Conservation (phyloP, 371 early-diverging fungal species). For the Rhizomucor pusillus region DNA sequence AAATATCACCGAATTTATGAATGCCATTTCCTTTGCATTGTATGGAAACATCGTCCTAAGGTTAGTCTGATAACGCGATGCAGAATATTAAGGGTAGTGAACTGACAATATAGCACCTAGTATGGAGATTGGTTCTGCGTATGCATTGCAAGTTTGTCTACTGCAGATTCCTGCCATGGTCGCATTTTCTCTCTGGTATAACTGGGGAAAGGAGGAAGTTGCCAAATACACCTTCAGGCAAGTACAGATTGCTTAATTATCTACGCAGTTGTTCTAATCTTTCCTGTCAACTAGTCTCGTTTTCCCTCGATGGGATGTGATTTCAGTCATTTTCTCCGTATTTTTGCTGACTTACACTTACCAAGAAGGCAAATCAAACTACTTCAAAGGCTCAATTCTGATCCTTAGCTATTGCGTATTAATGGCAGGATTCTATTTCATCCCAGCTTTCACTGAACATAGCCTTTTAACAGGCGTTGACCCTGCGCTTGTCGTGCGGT, state of each 20-base stretch:
- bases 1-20: conserved; percentile 96
- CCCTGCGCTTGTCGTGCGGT: not conserved
- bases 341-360: conserved; percentile 89
- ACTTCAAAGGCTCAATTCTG: conserved; percentile 94
- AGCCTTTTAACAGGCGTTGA: conserved; percentile 15
- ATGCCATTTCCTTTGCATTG: conserved; percentile 94
- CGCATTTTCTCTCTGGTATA: conserved; percentile 75
- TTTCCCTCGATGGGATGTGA: conserved; percentile 92
- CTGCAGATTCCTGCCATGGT: conserved; percentile 94
- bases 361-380: conserved; percentile 94
- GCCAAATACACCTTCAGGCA: conserved; percentile 46
- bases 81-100: not conserved
- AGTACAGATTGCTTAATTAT: not conserved
- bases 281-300: conserved; percentile 61
- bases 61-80: conserved; percentile 1
- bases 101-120: conserved; percentile 18
- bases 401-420: conserved; percentile 82
- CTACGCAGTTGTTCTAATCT: no score
- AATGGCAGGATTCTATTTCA: conserved; percentile 79
- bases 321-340: conserved; percentile 86
- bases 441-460: conserved; percentile 44
- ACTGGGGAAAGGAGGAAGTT: conserved; percentile 42
- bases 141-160: conserved; percentile 94
- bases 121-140: conserved; percentile 96
- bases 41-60: conserved; percentile 91